Evolutionary conservation across 2,329 filamentous ascomycete genomes (phyloP).

Genomic region (Fusarium bactridioides): DNA sequence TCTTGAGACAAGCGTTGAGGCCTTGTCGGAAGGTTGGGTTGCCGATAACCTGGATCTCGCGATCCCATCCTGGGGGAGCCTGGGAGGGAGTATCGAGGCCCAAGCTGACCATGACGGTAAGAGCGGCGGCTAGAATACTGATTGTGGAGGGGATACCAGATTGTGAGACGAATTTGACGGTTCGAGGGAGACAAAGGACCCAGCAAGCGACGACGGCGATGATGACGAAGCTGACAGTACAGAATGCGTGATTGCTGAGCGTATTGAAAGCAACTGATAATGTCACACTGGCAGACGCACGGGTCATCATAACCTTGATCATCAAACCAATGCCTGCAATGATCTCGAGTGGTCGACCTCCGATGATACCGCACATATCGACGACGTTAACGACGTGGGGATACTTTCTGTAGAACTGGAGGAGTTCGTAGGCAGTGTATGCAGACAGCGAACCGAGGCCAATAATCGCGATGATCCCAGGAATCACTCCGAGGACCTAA

Average conservation of each 20-base stretch:
- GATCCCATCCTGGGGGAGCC: conserved; percentile 40
- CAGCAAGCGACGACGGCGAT: conserved; percentile 68
- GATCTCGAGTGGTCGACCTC: conserved; percentile 32
- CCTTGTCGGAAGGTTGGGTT: conserved; percentile 39
- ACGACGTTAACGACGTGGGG: conserved; percentile 74
- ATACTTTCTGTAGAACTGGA: conserved; percentile 73
- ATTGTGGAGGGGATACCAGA: conserved; percentile 41
- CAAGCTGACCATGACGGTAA: conserved; percentile 44
- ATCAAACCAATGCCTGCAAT: conserved; percentile 66
- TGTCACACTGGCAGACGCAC: conserved; percentile 70
- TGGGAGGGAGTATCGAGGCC: conserved; percentile 27
- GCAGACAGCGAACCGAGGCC: conserved; percentile 72
- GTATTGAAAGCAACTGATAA: conserved; percentile 73
- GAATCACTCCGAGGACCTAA: conserved; percentile 55
- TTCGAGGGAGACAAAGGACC: conserved; percentile 69
- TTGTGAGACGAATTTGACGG: conserved; percentile 55
- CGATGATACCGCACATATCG: conserved; percentile 68
- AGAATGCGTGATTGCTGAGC: conserved; percentile 65
- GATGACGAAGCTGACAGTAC: conserved; percentile 70
- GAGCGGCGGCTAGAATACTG: conserved; percentile 39
- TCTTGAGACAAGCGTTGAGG: conserved; percentile 41
- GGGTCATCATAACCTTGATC: conserved; percentile 75
- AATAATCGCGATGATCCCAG: conserved; percentile 72
- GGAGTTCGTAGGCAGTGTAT: conserved; percentile 55
- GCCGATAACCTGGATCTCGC: conserved; percentile 34